These are phyloP conservation scores for Protomyces arabidopsidicola DNA, from an alignment of 1,139 yeast species.

Conservation along the genomic window DNA sequence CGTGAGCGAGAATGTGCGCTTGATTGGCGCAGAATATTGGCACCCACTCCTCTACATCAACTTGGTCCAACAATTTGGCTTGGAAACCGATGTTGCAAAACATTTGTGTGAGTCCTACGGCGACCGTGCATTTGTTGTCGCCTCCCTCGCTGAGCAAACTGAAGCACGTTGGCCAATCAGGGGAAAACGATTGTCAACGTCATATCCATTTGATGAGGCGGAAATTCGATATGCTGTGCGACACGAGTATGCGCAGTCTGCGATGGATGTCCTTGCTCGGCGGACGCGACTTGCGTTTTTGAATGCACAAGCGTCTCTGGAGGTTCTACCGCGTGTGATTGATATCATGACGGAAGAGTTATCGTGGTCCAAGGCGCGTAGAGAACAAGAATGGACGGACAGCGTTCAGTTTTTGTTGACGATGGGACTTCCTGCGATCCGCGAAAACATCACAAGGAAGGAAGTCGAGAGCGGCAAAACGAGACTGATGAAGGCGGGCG, in stretches of 20 bases:
- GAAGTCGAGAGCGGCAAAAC: constrained; percentile 32
- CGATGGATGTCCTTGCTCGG: constrained; percentile 85
- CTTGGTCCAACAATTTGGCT: constrained; percentile 70
- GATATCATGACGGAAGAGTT: constrained; percentile 77
- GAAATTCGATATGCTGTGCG: constrained; percentile 78
- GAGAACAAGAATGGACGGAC: constrained; percentile 48
- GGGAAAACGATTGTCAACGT: constrained; percentile 46
- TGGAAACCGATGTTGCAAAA: constrained; percentile 71
- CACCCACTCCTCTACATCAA: constrained; percentile 68
- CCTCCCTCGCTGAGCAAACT: constrained; percentile 50
- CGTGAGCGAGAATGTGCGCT: constrained; percentile 41
- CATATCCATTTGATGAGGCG: constrained; percentile 88
- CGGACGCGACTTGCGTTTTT: constrained; percentile 90
- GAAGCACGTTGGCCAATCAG: constrained; percentile 36
- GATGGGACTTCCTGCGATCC: constrained; percentile 41
- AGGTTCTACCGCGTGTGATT: constrained; percentile 78
- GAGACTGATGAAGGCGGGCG: constrained; percentile 6
- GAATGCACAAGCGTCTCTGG: constrained; percentile 78
- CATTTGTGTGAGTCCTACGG: constrained; percentile 87
- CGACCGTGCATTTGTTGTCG: constrained; percentile 66
- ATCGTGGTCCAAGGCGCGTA: constrained; percentile 62
- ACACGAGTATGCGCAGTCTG: constrained; percentile 82
- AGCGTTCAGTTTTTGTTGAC: constrained; percentile 42
- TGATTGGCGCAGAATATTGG: constrained; percentile 71
- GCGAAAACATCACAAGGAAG: constrained; percentile 27